These are phyloP conservation scores for Metarhizium brunneum DNA, from an alignment of 2,329 filamentous ascomycete genomes.

Conservation along the genomic window DNA sequence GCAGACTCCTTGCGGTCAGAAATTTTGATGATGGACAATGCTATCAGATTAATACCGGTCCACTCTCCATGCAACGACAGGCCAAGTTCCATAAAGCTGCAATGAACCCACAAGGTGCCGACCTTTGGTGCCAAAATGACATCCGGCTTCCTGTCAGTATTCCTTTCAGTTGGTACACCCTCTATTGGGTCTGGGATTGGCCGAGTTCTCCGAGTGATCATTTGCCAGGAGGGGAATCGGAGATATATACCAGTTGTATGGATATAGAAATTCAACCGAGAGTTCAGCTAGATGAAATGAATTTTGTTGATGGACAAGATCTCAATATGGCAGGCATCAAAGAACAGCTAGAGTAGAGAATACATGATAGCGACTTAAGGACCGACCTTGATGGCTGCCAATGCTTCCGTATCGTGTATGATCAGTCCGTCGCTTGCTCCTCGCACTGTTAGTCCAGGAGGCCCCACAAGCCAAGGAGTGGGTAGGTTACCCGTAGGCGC, in stretches of 20 bases:
- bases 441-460: too few species aligned
- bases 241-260: conserved; percentile 1
- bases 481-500: too few species aligned
- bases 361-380: not conserved
- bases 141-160: not conserved
- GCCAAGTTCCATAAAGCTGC: not conserved
- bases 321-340: not conserved
- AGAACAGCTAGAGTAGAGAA: not conserved
- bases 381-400: too few species aligned
- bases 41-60: not conserved
- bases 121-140: conserved; percentile 1
- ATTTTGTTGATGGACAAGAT: not conserved
- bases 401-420: too few species aligned
- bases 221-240: not conserved
- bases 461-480: too few species aligned
- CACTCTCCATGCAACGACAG: not conserved
- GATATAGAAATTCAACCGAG: not conserved
- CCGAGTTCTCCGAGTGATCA: not conserved
- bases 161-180: not conserved
- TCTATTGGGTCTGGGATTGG: conserved; percentile 1
- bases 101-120: not conserved
- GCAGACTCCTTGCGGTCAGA: not conserved
- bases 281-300: not conserved
- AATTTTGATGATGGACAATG: not conserved
- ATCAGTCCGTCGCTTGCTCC: too few species aligned